These are phyloP conservation scores for Fusarium multiceps DNA, from an alignment of 2,329 filamentous ascomycete genomes.

Conservation along the genomic window DNA sequence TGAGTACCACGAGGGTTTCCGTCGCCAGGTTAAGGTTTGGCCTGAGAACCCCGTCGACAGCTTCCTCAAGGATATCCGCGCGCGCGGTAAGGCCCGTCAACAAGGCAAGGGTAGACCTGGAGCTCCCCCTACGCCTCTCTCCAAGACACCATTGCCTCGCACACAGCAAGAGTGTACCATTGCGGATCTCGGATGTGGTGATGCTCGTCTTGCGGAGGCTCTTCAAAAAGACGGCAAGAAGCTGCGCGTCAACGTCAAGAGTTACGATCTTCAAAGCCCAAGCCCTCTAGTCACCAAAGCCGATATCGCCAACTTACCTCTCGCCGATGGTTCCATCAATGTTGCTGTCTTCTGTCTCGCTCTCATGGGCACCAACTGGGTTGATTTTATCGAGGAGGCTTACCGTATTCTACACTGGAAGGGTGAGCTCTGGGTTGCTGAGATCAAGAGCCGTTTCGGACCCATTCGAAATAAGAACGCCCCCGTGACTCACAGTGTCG, in stretches of 20 bases:
- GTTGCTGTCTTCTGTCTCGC: slow-evolving; percentile 95
- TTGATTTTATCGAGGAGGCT: slow-evolving; percentile 95
- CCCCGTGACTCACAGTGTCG: slow-evolving; percentile 75
- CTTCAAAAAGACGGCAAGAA: slow-evolving; percentile 72
- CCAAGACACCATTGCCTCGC: slow-evolving; percentile 71
- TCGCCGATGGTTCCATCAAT: slow-evolving; percentile 80
- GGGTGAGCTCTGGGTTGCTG: slow-evolving; percentile 95
- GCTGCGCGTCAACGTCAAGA: slow-evolving; percentile 79
- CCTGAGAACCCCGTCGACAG: slow-evolving; percentile 94
- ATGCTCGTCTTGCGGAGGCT: slow-evolving; percentile 80
- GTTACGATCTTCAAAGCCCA: slow-evolving; percentile 87
- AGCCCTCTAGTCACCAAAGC: slow-evolving; percentile 83
- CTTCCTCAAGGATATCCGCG: slow-evolving; percentile 78
- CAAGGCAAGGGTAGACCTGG: slow-evolving; percentile 48
- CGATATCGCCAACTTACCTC: slow-evolving; percentile 86
- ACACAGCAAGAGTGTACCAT: slow-evolving; percentile 80
- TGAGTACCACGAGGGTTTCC: slow-evolving; percentile 97
- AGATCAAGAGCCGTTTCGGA: slow-evolving; percentile 92
- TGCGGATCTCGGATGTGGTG: slow-evolving; percentile 93
- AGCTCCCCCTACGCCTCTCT: slow-evolving; percentile 43
- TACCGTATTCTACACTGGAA: slow-evolving; percentile 92
- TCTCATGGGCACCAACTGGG: slow-evolving; percentile 99
- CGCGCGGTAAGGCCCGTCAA: slow-evolving; percentile 68
- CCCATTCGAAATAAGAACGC: slow-evolving; percentile 54
- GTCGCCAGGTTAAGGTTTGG: slow-evolving; percentile 94